Evolutionary conservation across 805 yeast genomes (phyloP), one percentile per base, ranked within the genome.

Genomic region (Lipomyces mesembrius): DNA sequence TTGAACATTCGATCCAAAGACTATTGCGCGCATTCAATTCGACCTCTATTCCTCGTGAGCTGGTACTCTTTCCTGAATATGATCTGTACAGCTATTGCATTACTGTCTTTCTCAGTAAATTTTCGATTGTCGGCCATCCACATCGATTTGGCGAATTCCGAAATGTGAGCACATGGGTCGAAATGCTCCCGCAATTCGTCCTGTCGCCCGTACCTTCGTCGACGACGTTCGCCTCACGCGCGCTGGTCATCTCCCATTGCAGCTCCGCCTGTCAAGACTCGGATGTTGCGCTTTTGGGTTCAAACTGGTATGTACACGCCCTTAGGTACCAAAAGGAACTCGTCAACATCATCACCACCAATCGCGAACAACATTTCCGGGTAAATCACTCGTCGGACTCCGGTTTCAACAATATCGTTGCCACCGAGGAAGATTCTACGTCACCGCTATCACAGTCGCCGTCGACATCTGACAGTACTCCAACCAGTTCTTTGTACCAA

Each of bases 161-260:
- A 25, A 9, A 20, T 5, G 22, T 11, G 17, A 25, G 20, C 29
- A 6, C 58, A 25, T 60, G 67, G 67, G 12, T 51, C 3, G 51
- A 59, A 32, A 14, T 60, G 53, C 27, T 64, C 6, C 67, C 67
- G 3, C 53, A 35, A 34, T 57, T 64, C 37, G 63, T 64, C 20
- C 56, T 64, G 29, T 34, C 67, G 8, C 20, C 57, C 3, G n/a
- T 17, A n/a, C 46, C 61, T 11, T 52, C 59, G 25, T 53, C 61
- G 25, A 43, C 63, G 11, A 60, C 61, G n/a, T 60, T 60, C 29
- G 63, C 67, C n/a, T 32, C 67, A 14, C 58, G 67, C n/a, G 60
- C 67, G 17, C 43, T 64, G 29, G 52, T 64, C n/a, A 32, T 64
- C 20, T 43, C 53, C 27, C 59, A 60, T 25, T 56, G 60, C 53